Base-by-base conservation (phyloP, 1,284 basidiomycete genomes). In the Mixia osmundae region DNA sequence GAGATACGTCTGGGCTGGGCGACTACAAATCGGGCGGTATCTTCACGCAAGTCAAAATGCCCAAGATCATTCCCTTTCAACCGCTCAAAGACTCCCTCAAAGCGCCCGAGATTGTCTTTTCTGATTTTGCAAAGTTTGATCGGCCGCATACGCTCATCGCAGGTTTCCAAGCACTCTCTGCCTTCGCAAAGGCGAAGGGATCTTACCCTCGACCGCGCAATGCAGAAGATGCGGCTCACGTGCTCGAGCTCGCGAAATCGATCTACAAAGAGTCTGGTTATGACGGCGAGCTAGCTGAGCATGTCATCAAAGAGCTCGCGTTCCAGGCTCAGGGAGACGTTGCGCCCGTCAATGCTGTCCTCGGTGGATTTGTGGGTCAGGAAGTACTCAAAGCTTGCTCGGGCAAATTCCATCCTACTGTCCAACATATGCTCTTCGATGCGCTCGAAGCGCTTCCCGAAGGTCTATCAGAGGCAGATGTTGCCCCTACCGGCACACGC, bases 11-110 rank as follows among this genome's bases (percentile, higher is more conserved):
- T 18, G 66, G 65, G 24, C 55, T 87, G 14, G 66, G 74, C 35
- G 66, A 71, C 32, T 97, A 97, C 63, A 71, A 74, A 51, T 60
- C 70, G 22, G 91, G 87, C 22, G 91, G 91, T 34, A 76, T 89
- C 47, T 99, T 97, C 56, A 87, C 80, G 12, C 91, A 99, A 59
- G 83, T 97, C 51, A 99, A 97, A 64, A 87, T 91, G 83, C 91
- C 91, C 16, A 94, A 91, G 63, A 68, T 82, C 42, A 64, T 97
- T 38, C 69, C 80, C 55, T 94, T 91, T 51, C 94, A 94, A 82
- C 72, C 85, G 5, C 66, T 99, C 28, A 69, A 75, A 48, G 83
- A 95, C 49, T 83, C 83, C 4, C 56, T 82, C 39, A 64, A 68
- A 48, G 57, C 65, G 31, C 89, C 91, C 1, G 89, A 97, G 50